Base-by-base conservation (phyloP, 495 filamentous ascomycete species). In the Sabuloglossum arenarium region DNA sequence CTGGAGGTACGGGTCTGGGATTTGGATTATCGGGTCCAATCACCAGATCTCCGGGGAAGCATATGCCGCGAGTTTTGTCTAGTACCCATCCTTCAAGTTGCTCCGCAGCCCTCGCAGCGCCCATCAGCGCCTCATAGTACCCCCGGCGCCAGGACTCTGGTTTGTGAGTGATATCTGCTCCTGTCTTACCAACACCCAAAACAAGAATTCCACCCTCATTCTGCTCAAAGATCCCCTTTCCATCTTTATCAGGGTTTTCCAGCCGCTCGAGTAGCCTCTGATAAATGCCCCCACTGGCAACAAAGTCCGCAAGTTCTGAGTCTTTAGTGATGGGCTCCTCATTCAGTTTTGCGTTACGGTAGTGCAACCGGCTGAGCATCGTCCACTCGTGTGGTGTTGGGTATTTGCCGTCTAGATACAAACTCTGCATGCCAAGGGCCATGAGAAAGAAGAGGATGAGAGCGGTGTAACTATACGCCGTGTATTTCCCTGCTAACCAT, bases 11-110 rank as follows among this genome's bases (percentile, higher is more conserved):
- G 3, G 86, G 85, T 61, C 77, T 79, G 9, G 88, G 86, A 49
- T 78, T 73, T 8, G 85, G 86, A 65, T 95, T 93, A 10, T 85
- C 87, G 1, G 86, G 86, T 0, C 87, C 87, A 56, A 84, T 72
- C 27, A 94, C 76, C 49, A 79, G 73, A 25, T 85, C 78, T 16
- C 72, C 71, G 1, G 85, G 81, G 45, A 86, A 87, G 19, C 78
- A 73, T 11, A 82, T 67, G 25, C 73, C 71, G 59, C 80, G 72
- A 37, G 75, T 81, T 43, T 69, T 79, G 65, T 93, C 86, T 29
- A 70, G 66, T 39, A 90, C 73, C 73, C 80, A 85, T 11, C 82
- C 84, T 51, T 93, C 86, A 23, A 89, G 68, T 59, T 85, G 79
- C 70, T 94, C 88, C 3, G 86, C 82, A 1, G 81, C 78, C 58